Conservation (phyloP, 768 basidiomycete genomes). For the Hygrophorus russula region DNA sequence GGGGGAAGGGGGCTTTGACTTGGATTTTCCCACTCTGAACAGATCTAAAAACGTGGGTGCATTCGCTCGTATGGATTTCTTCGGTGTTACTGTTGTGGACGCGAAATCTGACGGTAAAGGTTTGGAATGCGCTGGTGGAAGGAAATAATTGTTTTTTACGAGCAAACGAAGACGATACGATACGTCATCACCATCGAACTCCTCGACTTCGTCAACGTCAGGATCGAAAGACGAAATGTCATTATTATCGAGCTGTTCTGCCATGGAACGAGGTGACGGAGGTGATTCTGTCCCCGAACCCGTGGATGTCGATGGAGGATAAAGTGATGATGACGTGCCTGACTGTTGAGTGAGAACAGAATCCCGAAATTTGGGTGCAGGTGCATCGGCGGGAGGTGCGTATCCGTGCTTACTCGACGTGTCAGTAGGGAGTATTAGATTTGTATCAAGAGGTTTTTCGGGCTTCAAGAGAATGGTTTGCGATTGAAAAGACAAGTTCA, state of each 20-base stretch:
- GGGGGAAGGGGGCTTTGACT: constrained; percentile 50
- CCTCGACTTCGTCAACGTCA: constrained; percentile 37
- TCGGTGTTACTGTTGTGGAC: constrained; percentile 24
- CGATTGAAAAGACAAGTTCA: too few relatives aligned
- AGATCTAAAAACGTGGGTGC: constrained; percentile 58
- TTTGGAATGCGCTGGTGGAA: constrained; percentile 81
- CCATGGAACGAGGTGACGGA: constrained; percentile 49
- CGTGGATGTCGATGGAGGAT: constrained; percentile 63
- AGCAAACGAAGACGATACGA: constrained; percentile 75
- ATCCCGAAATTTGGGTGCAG: constrained; percentile 14
- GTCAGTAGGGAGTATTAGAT: neutral
- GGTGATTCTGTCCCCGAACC: constrained; percentile 54
- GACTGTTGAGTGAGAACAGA: constrained; percentile 56
- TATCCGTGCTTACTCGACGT: neutral
- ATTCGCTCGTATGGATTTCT: constrained; percentile 27
- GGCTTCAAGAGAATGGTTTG: too few relatives aligned
- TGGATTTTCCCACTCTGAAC: constrained; percentile 58
- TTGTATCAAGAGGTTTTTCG: too few relatives aligned
- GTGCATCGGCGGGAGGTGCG: neutral
- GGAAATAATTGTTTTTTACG: constrained; percentile 81
- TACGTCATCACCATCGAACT: constrained; percentile 65
- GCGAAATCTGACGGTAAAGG: constrained; percentile 61
- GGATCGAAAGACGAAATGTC: constrained; percentile 36
- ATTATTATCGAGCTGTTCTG: constrained; percentile 28
- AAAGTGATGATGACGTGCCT: constrained; percentile 63